phyloP scores from a whole-genome alignment of 1,284 basidiomycete genomes.

The Apiotrichum mycotoxinovorans region DNA sequence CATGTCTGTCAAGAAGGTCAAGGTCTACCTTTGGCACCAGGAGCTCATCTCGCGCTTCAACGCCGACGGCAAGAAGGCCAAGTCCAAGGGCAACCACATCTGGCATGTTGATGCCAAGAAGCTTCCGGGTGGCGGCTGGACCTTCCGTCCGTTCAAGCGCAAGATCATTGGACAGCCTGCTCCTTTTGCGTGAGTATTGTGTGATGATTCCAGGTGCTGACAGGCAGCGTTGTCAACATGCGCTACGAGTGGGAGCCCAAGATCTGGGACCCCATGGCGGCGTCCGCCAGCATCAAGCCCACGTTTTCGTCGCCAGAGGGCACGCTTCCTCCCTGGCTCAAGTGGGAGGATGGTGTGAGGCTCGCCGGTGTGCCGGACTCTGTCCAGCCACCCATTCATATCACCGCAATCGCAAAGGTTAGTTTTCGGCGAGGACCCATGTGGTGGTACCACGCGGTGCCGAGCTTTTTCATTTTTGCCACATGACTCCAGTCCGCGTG shows the following conservation, averaged over 20 bases:
- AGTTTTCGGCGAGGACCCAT: neutral
- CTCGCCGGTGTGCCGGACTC: conserved; percentile 36
- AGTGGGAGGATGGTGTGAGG: conserved; percentile 70
- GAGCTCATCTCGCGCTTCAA: conserved; percentile 96
- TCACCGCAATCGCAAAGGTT: conserved; percentile 31
- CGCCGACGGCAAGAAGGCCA: conserved; percentile 98
- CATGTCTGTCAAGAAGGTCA: conserved; percentile 67
- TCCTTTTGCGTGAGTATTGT: conserved; percentile 64
- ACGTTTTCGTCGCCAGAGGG: conserved; percentile 65
- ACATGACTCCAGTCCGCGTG: neutral
- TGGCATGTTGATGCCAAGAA: conserved; percentile 98
- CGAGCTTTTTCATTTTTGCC: no score
- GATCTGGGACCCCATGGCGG: conserved; percentile 94
- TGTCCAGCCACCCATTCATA: conserved; percentile 23
- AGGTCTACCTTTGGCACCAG: conserved; percentile 91
- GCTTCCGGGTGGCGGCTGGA: conserved; percentile 69
- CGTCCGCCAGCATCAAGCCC: conserved; percentile 72
- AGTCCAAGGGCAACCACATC: conserved; percentile 98
- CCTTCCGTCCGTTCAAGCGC: conserved; percentile 85
- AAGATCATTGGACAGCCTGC: conserved; percentile 78
- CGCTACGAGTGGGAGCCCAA: conserved; percentile 88
- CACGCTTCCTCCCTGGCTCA: conserved; percentile 77
- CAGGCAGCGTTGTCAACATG: conserved; percentile 58
- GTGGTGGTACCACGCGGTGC: neutral
- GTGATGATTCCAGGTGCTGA: neutral